Percentiles rank a stretch among this genome's conserved stretches.
These are phyloP conservation scores for Cercospora citrullina DNA, from an alignment of 2,329 filamentous ascomycete species.

Conservation along the genomic window DNA sequence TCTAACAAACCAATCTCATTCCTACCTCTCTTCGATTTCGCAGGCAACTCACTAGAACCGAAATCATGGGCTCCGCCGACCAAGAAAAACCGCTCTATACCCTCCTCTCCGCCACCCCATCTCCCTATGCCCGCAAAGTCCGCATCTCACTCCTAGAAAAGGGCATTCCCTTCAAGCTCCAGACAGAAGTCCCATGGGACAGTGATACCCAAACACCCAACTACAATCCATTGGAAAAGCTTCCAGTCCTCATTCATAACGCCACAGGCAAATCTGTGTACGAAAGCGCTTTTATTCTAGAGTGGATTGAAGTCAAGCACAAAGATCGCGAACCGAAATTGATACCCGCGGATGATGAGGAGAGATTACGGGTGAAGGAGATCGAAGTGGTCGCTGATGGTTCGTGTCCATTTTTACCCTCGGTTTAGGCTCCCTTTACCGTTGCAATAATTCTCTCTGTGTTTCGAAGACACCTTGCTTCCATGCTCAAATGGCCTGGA, in stretches of 20 bases:
- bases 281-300: constrained; percentile 43
- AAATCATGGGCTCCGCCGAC: not conserved
- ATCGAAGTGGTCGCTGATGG: constrained; percentile 41
- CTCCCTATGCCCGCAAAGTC: constrained; percentile 46
- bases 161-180: constrained; percentile 43
- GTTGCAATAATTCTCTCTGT: too few relatives aligned
- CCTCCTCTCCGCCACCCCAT: constrained; percentile 41
- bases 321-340: constrained; percentile 31
- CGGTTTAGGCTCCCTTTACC: too few relatives aligned
- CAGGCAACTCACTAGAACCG: not conserved
- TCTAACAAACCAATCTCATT: not conserved
- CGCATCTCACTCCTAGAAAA: constrained; percentile 45
- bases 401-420: not conserved
- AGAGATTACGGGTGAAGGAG: constrained; percentile 37
- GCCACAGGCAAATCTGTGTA: constrained; percentile 37
- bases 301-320: constrained; percentile 41
- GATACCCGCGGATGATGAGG: constrained; percentile 34
- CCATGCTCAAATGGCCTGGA: too few relatives aligned
- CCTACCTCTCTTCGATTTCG: not conserved
- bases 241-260: constrained; percentile 42
- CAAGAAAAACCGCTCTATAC: constrained; percentile 26
- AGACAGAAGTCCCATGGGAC: constrained; percentile 49
- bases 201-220: constrained; percentile 41
- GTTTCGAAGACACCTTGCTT: too few relatives aligned
- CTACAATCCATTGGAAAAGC: constrained; percentile 46